A percentile compares a stretch with the other conserved stretches of the same genome.
These are phyloP conservation scores for Coprinopsis marcescibilis DNA, from an alignment of 768 basidiomycete species.

Conservation along the genomic window DNA sequence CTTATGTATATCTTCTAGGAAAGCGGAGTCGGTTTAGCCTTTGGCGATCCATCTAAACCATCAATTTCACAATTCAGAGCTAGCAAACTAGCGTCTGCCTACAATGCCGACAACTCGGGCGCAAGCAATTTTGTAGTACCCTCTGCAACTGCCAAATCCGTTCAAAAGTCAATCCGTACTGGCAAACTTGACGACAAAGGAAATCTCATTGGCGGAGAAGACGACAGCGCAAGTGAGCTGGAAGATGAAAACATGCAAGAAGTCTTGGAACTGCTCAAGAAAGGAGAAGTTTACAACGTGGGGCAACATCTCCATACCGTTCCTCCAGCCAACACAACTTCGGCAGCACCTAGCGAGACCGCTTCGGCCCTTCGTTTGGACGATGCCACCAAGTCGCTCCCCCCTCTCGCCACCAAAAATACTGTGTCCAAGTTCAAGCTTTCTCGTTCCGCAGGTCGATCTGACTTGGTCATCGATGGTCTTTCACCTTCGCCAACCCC, in stretches of 20 bases:
- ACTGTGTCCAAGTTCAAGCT: constrained; percentile 44
- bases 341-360: constrained; percentile 6
- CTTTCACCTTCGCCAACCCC: constrained; percentile 1
- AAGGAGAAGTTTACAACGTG: constrained; percentile 47
- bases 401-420: constrained; percentile 30
- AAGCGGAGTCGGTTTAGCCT: constrained; percentile 36
- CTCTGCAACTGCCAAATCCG: constrained; percentile 37
- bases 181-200: constrained; percentile 48
- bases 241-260: constrained; percentile 46
- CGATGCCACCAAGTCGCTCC: constrained; percentile 14
- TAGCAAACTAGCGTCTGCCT: constrained; percentile 44
- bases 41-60: constrained; percentile 38
- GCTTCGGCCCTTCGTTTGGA: constrained; percentile 6
- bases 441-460: constrained; percentile 27
- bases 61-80: constrained; percentile 64
- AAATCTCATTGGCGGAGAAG: constrained; percentile 45
- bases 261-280: constrained; percentile 43
- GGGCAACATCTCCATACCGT: constrained; percentile 34
- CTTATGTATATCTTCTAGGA: constrained; percentile 25
- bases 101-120: constrained; percentile 32
- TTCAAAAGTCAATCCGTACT: constrained; percentile 48
- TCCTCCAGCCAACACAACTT: constrained; percentile 11
- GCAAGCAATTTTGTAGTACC: constrained; percentile 33
- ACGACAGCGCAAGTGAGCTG: constrained; percentile 52
- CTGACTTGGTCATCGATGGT: constrained; percentile 8